Evolutionary conservation across 805 yeast species (phyloP), one percentile per base, ranked within the genome.

Genomic region (Monosporozyma aerobia): DNA sequence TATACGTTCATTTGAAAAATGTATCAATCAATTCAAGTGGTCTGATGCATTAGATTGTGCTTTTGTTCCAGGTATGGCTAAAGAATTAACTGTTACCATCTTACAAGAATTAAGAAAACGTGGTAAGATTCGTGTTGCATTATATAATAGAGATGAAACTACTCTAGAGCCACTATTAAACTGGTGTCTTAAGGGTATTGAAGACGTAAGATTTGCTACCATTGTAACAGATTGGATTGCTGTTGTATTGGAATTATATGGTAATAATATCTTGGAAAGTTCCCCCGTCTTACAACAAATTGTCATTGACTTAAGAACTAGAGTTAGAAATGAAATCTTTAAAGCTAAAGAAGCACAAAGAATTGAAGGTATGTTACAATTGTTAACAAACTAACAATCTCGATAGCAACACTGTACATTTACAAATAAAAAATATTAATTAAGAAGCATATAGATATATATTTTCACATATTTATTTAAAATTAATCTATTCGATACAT

Each of bases 281-380:
- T 83, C 90, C 44, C 83, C 90, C 5, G 84, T 87, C 2, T 72
- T 94, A 57, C 90, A 85, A 59, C 94, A 86, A 60, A 74, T 88
- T 50, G 70, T 90, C 47, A 70, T 74, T 49, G 77, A 79, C 53
- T 72, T 94, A 56, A 75, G 77, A 59, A 78, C 77, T 63, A 81
- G 80, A 61, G 75, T 92, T 29, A 78, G 77, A 53, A 65, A 71
- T 35, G 97, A 92, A 69, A 80, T 90, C 25, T 78, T 77, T 53
- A 83, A 85, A 63, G 87, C 96, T 45, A 80, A 81, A 64, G 97
- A 90, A 65, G 95, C 97, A 6, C 86, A 85, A 67, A 84, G 82
- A 65, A 81, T 94, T 45, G 89, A 86, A 62, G 99, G 99, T 51
- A 94, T 94, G 97, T 73, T 94, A 61, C 95, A 89, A 69, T 70